phyloP scores from a whole-genome alignment of 2,329 filamentous ascomycete species.

The Exutisphaerella laricina region DNA sequence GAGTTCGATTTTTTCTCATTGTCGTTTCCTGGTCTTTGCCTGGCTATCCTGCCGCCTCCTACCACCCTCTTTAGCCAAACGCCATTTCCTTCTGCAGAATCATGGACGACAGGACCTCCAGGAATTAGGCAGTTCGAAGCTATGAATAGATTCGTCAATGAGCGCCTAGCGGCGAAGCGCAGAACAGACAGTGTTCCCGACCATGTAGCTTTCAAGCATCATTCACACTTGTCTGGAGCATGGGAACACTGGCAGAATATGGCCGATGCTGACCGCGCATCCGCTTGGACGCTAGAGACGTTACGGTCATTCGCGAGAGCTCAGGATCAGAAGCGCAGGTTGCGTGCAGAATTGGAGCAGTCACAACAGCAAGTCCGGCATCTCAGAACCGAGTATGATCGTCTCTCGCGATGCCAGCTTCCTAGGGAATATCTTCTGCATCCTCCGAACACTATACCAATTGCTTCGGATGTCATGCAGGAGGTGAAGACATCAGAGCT shows the following conservation, averaged over 20 bases:
- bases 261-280: conserved; percentile 42
- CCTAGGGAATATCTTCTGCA: conserved; percentile 32
- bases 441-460: conserved; percentile 34
- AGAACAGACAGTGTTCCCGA: conserved; percentile 37
- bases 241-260: conserved; percentile 71
- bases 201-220: conserved; percentile 63
- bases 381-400: conserved; percentile 35
- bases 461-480: conserved; percentile 35
- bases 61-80: conserved; percentile 76
- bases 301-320: conserved; percentile 42
- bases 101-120: conserved; percentile 76
- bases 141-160: conserved; percentile 39
- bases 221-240: conserved; percentile 69
- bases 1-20: conserved; percentile 79
- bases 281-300: conserved; percentile 45
- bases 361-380: conserved; percentile 40
- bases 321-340: conserved; percentile 35
- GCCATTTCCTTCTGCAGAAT: conserved; percentile 69
- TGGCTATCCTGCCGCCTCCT: conserved; percentile 74
- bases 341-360: conserved; percentile 36
- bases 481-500: conserved; percentile 26
- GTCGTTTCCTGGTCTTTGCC: conserved; percentile 77
- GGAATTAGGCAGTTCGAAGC: conserved; percentile 68
- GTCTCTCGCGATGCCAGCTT: conserved; percentile 31
- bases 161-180: conserved; percentile 33